Evolutionary conservation across 305 asterid genomes (phyloP).

Genomic region (Salvia sclarea): DNA sequence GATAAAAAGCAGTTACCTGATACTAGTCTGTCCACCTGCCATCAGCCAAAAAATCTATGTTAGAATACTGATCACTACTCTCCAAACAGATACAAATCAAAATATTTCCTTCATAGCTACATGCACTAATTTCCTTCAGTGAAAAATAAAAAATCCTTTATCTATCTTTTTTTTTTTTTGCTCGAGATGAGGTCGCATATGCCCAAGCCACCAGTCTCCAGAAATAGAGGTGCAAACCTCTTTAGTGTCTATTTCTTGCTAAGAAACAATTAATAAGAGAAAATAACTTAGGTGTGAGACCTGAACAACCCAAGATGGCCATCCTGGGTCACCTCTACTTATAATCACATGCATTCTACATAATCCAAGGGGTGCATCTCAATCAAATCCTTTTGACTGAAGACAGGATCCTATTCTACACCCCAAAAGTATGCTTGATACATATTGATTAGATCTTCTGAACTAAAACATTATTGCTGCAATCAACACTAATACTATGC

Average conservation of each 20-base stretch:
- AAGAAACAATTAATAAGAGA: neutral
- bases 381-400: neutral
- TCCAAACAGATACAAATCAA: neutral
- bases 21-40: constrained; percentile 94
- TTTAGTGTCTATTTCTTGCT: neutral
- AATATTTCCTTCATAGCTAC: constrained; percentile 4
- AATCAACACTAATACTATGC: neutral
- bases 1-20: constrained; percentile 53
- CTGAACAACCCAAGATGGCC: neutral
- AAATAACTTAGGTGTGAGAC: neutral
- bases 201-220: neutral
- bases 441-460: neutral
- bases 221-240: neutral
- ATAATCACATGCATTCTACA: neutral
- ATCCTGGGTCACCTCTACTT: neutral
- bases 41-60: constrained; percentile 31
- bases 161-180: neutral
- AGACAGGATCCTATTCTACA: neutral
- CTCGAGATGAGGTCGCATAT: neutral
- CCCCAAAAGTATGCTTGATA: neutral
- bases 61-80: constrained; percentile 3
- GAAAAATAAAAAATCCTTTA: neutral
- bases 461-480: neutral
- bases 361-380: neutral
- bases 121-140: neutral